Conservation (phyloP, 139 green algal species). For the Zygnema cylindricum region DNA sequence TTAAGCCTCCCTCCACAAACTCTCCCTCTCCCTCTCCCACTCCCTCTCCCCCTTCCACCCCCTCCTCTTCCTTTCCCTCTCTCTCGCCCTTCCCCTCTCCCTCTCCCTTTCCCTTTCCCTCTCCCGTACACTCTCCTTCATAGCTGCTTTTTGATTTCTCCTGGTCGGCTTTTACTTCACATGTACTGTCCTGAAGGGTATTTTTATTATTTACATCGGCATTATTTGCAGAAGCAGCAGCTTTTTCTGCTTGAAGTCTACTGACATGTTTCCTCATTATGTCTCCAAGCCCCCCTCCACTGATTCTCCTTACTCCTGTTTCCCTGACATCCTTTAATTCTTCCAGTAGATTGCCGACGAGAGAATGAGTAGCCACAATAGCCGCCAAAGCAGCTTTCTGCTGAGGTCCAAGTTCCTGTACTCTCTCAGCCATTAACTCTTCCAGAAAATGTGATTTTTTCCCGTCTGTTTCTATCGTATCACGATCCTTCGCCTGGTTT, state of each 20-base stretch:
- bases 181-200: too few species aligned
- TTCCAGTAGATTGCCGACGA: slow-evolving; percentile 37
- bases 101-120: too few species aligned
- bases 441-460: slow-evolving; percentile 28
- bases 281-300: slow-evolving; percentile 31
- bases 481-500: not conserved
- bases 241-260: slow-evolving; percentile 51
- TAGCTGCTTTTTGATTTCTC: too few species aligned
- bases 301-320: not conserved
- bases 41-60: slow-evolving; percentile 12
- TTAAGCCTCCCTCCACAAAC: not conserved
- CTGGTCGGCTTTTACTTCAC: too few species aligned
- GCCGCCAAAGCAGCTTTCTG: slow-evolving; percentile 37
- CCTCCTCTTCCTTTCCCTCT: slow-evolving; percentile 3
- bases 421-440: slow-evolving; percentile 25
- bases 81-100: not conserved
- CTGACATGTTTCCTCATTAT: slow-evolving; percentile 57
- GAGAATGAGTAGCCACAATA: slow-evolving; percentile 32
- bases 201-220: too few species aligned
- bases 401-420: slow-evolving; percentile 1
- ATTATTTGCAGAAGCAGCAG: slow-evolving; percentile 2
- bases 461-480: not conserved
- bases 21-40: not conserved
- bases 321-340: slow-evolving; percentile 26
- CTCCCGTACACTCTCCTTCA: too few species aligned